phyloP scores from a whole-genome alignment of 163 green algal species.

The Chloromonas sp. region DNA sequence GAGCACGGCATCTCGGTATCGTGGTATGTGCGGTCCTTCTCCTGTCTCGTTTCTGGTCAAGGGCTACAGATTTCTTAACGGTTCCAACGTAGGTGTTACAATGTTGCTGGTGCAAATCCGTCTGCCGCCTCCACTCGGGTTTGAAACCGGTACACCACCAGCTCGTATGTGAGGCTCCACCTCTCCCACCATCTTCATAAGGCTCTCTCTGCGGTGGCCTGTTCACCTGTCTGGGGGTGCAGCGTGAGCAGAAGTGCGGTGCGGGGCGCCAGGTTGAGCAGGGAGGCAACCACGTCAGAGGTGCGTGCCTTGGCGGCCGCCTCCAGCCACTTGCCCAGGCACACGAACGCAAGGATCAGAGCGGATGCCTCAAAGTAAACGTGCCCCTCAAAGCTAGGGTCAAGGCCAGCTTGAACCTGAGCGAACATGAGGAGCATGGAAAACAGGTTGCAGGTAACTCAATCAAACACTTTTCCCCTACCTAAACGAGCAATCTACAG shows the following conservation, averaged over 20 bases:
- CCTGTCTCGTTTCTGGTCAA: background rate
- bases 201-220: too few species aligned
- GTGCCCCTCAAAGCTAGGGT: constrained; percentile 19
- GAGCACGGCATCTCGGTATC: background rate
- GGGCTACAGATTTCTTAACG: background rate
- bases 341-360: constrained; percentile 93
- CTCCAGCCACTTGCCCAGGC: constrained; percentile 22
- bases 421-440: background rate
- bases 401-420: constrained; percentile 5
- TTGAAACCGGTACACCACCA: constrained; percentile 11
- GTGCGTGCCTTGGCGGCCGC: constrained; percentile 46
- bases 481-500: too few species aligned
- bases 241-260: constrained; percentile 48
- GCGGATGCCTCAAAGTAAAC: constrained; percentile 86
- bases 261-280: constrained; percentile 60
- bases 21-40: too few species aligned
- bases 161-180: constrained; percentile 19
- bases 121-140: background rate
- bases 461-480: background rate
- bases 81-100: background rate
- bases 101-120: background rate
- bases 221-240: constrained; percentile 28
- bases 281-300: constrained; percentile 67
- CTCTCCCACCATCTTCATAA: too few species aligned
- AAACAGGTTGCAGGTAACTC: background rate